These are phyloP conservation scores for Castanospermum australe DNA, from an alignment of 306 rosid genomes.

Conservation along the genomic window DNA sequence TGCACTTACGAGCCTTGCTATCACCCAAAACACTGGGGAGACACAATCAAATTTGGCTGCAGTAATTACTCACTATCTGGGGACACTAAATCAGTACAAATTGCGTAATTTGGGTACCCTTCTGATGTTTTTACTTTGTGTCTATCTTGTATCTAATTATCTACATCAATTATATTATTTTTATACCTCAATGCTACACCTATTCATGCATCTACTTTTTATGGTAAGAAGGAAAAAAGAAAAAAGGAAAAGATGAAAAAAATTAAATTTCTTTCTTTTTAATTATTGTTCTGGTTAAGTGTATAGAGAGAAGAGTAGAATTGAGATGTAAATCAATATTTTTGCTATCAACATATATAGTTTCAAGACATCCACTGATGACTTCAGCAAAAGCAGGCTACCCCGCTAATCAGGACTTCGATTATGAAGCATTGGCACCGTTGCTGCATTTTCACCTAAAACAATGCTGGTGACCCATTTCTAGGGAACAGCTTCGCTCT, in stretches of 20 bases:
- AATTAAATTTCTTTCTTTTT: too few relatives aligned
- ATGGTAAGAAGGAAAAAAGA: too few relatives aligned
- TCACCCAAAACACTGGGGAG: neutral
- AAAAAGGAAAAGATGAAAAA: too few relatives aligned
- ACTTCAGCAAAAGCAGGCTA: neutral
- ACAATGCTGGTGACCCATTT: constrained; percentile 78
- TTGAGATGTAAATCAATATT: too few relatives aligned
- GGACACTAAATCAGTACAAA: neutral
- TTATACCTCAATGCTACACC: too few relatives aligned
- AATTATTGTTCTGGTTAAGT: too few relatives aligned
- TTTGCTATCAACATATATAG: too few relatives aligned
- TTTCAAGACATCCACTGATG: neutral
- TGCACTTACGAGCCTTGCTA: neutral
- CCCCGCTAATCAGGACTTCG: constrained; percentile 49
- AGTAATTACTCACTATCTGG: neutral
- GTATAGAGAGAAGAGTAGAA: too few relatives aligned
- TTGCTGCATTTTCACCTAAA: constrained; percentile 61
- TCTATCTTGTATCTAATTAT: too few relatives aligned
- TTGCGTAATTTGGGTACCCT: neutral
- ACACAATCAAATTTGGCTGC: neutral
- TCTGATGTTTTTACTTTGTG: neutral
- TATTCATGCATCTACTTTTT: too few relatives aligned
- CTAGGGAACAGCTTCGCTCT: constrained; percentile 50
- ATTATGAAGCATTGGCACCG: constrained; percentile 57
- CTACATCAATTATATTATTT: too few relatives aligned